Percentiles rank a stretch among this genome's conserved stretches.
Evolutionary conservation across 2,329 filamentous ascomycete genomes (phyloP).

Genomic region (Elsinoe arachidis): DNA sequence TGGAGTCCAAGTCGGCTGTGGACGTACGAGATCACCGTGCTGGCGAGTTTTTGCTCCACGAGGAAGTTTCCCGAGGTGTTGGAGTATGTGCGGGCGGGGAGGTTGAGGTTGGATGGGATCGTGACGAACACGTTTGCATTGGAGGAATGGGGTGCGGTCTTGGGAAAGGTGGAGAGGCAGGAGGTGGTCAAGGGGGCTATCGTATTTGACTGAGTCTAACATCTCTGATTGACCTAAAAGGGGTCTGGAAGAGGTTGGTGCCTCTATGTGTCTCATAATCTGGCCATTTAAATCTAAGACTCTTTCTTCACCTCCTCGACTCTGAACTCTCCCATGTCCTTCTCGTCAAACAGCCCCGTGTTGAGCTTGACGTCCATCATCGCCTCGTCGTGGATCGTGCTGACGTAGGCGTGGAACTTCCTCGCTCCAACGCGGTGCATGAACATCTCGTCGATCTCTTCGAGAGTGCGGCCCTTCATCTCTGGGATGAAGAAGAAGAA

Average conservation of each 20-base stretch:
- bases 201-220: conserved; percentile 10
- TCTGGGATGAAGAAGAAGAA: conserved; percentile 13
- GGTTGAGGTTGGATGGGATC: conserved; percentile 56
- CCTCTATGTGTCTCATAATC: neutral
- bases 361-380: conserved; percentile 8
- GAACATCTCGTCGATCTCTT: conserved; percentile 16
- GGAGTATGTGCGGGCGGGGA: conserved; percentile 45
- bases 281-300: neutral
- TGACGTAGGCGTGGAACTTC: conserved; percentile 13
- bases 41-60: conserved; percentile 65
- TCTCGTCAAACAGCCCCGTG: conserved; percentile 3
- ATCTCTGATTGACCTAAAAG: too few species aligned
- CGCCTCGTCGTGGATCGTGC: conserved; percentile 11
- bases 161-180: conserved; percentile 64
- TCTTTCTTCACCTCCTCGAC: neutral
- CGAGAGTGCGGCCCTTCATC: conserved; percentile 13
- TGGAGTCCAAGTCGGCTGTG: conserved; percentile 65
- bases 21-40: conserved; percentile 59
- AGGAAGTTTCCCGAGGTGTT: conserved; percentile 31
- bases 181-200: conserved; percentile 66
- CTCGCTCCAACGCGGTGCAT: conserved; percentile 6
- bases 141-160: conserved; percentile 62
- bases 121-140: conserved; percentile 65
- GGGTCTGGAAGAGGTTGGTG: too few species aligned
- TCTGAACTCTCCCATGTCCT: neutral